Base-by-base conservation (phyloP, 345 rosid genomes). In the Salix udensis region DNA sequence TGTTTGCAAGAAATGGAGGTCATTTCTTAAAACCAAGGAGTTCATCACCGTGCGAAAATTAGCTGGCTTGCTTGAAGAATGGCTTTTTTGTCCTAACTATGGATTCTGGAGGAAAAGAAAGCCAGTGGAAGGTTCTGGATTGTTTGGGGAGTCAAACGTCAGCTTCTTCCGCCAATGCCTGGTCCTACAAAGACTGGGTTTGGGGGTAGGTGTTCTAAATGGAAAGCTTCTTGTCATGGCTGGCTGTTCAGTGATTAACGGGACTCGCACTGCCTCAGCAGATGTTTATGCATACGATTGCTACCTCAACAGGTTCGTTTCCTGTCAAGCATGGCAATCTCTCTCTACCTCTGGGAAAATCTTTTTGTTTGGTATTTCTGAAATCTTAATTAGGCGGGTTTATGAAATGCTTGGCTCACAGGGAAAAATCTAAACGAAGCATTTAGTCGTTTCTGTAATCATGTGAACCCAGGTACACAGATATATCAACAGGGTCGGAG, bases 1-100 rank as follows among this genome's bases (percentile, higher is more conserved):
- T 70, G 96, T 93, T 39, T 89, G 91, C 85, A 91, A 85, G 89
- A 91, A 84, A 80, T 96, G 99, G 98, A 90, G 98, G 79, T 88
- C 85, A 11, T 87, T 88, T 82, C 84, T 96, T 42, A 87, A 80
- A 70, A 93, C 97, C 89, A 90, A 86, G 86, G 99, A 96, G 81
- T 93, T 96, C 84, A 74, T 88, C 18, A 82, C 81, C 0, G 92
- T 86, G 37, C 72, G 99, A 66, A 93, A 87, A 81, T 78, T 84
- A 30, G 95, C 91, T 10, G 96, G 94, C 75, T 73, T 89, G 81
- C 82, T 89, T 58, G 95, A 96, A 86, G 97, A 96, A 79, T 91
- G 94, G 96, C 89, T 96, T 3, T 3, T 96, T 87, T 82, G 82
- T 92, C 70, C 83, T 92, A 58, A 87, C 91, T 15, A 75, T 62